Base-by-base conservation (phyloP, 352 stramenopile genomes). In the Phytopythium oedochilum region DNA sequence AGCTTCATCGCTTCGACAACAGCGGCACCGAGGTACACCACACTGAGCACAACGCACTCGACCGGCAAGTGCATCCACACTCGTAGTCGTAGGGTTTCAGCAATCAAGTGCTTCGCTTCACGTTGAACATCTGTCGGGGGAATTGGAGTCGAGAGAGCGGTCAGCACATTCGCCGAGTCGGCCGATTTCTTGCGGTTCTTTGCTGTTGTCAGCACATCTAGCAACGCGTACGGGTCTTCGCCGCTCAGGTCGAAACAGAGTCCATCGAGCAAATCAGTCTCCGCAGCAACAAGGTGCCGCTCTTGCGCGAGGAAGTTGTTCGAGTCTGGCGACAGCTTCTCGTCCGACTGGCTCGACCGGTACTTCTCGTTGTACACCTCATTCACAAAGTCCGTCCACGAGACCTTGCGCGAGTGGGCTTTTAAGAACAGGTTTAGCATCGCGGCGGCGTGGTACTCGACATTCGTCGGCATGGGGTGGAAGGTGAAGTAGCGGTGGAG, bases 401-500 rank as follows among this genome's bases (percentile, higher is more conserved):
- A 56, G 20, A 87, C 69, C 53, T 77, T 76, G 15, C 80, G 72
- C 8, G 71, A 72, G 46, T 89, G 76, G 0, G 82, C 83, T 40
- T 92, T 93, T 5, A 95, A 58, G 35, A 88, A 86, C 40, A 95
- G 59, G 51, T 91, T 69, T 5, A 95, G 54, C 70, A 89, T 86
- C 32, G 75, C 73, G 2, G 80, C 80, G 32, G 77, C 83, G 42
- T 86, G 69, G 17, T 82, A 70, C 25, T 93, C 85, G 22, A 84
- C 70, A 31, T 87, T 86, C 50, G 77, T 75, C 15, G 71, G 65
- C 77, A 93, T 92, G 3, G 78, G 60, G 42, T 86, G 70, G 39
- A 91, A 88, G 22, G 81, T 88, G 43, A 89, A 83, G 44, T 77
- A 91, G n/a, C 81, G 72, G 50, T 93, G 83, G 28, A 95, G 65